phyloP scores from a whole-genome alignment of 768 basidiomycete species.

The Gyrodon lividus region DNA sequence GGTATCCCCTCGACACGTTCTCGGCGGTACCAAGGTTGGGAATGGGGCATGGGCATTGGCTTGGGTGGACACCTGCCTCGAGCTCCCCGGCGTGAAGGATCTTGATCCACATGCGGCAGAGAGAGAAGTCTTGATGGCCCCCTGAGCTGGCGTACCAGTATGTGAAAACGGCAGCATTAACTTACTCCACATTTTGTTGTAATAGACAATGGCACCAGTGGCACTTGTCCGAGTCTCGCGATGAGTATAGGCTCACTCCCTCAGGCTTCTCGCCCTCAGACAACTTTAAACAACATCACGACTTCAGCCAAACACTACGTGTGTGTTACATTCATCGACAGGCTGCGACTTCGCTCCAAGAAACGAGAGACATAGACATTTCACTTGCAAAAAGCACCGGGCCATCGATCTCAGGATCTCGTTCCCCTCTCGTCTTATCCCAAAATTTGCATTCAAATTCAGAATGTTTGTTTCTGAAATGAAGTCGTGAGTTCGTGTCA shows the following conservation, averaged over 20 bases:
- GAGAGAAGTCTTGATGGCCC: slow-evolving; percentile 19
- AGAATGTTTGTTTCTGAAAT: no score
- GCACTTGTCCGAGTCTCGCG: neutral
- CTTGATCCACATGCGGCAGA: slow-evolving; percentile 20
- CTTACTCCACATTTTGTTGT: slow-evolving; percentile 1
- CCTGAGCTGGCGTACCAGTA: slow-evolving; percentile 5
- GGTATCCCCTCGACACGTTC: slow-evolving; percentile 48
- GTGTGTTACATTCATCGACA: no score
- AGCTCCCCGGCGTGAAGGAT: slow-evolving; percentile 26
- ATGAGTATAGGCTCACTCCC: no score
- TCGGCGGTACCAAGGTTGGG: slow-evolving; percentile 74
- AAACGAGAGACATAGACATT: no score
- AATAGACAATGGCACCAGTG: neutral
- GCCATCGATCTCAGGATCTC: no score
- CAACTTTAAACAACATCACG: no score
- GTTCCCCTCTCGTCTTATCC: no score
- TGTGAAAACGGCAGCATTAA: neutral
- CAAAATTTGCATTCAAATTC: neutral
- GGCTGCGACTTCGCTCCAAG: no score
- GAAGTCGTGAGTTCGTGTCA: no score
- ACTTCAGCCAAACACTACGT: no score
- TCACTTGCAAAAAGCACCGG: no score
- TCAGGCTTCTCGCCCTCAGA: no score
- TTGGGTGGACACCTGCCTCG: slow-evolving; percentile 63
- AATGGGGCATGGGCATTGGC: slow-evolving; percentile 80